These are phyloP conservation scores for Apiotrichum sp. DNA, from an alignment of 1,284 basidiomycete species.

Conservation along the genomic window DNA sequence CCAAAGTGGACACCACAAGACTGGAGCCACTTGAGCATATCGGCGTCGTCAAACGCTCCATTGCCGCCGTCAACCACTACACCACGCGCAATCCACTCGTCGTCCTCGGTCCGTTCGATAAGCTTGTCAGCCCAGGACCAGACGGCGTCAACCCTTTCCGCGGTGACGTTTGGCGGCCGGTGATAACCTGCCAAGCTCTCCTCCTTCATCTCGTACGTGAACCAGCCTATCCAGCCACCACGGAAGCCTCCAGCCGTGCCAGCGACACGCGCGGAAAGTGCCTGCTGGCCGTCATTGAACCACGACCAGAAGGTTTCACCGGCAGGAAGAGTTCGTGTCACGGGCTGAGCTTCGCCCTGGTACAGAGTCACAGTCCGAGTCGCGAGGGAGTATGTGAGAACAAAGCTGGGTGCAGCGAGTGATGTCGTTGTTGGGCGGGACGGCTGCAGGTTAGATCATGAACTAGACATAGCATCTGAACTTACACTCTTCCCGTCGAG, in stretches of 20 bases:
- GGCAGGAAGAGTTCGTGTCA: conserved; percentile 10
- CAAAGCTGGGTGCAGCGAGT: conserved; percentile 35
- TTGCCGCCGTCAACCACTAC: conserved; percentile 29
- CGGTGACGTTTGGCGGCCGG: conserved; percentile 8
- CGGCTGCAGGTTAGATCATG: conserved; percentile 21
- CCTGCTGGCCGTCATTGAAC: conserved; percentile 32
- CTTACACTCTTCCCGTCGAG: conserved; percentile 49
- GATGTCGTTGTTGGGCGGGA: conserved; percentile 41
- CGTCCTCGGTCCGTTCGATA: conserved; percentile 42
- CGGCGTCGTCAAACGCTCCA: background rate
- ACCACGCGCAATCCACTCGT: conserved; percentile 48
- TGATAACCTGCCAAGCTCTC: conserved; percentile 47
- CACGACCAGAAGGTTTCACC: conserved; percentile 43
- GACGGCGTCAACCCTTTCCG: conserved; percentile 35
- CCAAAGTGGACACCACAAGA: conserved; percentile 30
- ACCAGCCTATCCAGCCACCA: conserved; percentile 53
- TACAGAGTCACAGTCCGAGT: conserved; percentile 26
- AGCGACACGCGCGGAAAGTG: conserved; percentile 9
- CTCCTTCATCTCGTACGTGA: conserved; percentile 55
- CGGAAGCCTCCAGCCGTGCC: conserved; percentile 34
- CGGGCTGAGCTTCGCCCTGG: conserved; percentile 17
- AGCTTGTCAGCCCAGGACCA: conserved; percentile 48
- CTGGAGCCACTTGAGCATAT: conserved; percentile 34
- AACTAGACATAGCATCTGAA: background rate
- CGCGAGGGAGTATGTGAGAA: conserved; percentile 40